phyloP scores from a whole-genome alignment of 1,284 basidiomycete genomes.

The Rhizopogon parksii region DNA sequence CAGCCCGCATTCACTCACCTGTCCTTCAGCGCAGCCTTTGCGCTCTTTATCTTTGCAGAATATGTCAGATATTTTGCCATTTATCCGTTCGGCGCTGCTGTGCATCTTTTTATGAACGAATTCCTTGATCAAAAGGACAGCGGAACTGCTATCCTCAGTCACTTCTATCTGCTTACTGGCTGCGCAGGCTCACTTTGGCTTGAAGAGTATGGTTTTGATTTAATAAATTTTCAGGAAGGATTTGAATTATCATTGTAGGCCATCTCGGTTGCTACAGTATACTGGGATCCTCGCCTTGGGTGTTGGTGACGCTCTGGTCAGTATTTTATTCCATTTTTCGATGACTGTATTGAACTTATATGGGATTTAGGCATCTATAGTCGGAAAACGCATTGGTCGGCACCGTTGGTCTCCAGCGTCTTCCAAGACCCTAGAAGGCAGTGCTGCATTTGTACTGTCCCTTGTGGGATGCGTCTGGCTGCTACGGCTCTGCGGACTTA shows the following conservation, averaged over 20 bases:
- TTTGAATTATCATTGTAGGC: constrained; percentile 34
- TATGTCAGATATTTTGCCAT: constrained; percentile 97
- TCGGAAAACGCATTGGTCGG: constrained; percentile 79
- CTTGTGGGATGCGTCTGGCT: constrained; percentile 65
- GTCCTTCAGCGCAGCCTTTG: constrained; percentile 89
- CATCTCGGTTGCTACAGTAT: constrained; percentile 67
- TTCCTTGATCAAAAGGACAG: constrained; percentile 95
- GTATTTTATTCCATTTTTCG: constrained; percentile 23
- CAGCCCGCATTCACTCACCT: constrained; percentile 96
- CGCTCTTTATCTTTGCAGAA: constrained; percentile 91
- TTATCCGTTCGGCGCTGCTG: constrained; percentile 89
- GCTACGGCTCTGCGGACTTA: constrained; percentile 63
- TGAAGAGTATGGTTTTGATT: constrained; percentile 50
- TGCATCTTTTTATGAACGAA: constrained; percentile 97
- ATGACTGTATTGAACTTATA: not conserved
- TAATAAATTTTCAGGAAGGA: constrained; percentile 6
- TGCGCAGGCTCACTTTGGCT: constrained; percentile 94
- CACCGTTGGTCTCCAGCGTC: constrained; percentile 79
- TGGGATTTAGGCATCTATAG: constrained; percentile 70
- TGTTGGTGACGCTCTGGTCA: constrained; percentile 86
- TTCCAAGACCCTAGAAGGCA: constrained; percentile 90
- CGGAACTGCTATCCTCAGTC: constrained; percentile 93
- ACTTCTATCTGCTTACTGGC: constrained; percentile 95
- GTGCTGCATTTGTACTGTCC: constrained; percentile 72
- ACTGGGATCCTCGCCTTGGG: constrained; percentile 91